Evolutionary conservation across 306 rosid genomes (phyloP), one percentile per base, ranked within the genome.

Genomic region (Heteromeles arbutifolia): DNA sequence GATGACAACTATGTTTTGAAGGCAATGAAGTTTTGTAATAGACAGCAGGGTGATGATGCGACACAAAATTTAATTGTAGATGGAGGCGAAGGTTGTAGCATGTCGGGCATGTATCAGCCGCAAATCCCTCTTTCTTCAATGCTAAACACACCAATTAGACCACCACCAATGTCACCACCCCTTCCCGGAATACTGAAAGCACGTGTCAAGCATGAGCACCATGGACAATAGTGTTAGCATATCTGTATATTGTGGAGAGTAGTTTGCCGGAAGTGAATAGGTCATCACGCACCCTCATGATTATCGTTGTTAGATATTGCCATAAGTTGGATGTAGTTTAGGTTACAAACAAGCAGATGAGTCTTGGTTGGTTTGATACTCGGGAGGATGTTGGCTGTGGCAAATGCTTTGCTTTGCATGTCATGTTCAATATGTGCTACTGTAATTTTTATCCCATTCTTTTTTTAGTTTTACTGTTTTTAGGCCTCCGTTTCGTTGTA

Each of bases 151-250:
- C 82, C 92, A 0, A 72, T 84, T 67, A 85, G 93, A 88, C 85
- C 84, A 88, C 85, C 84, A 80, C 97, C 98, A 52, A 80, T 90
- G 74, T 95, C 97, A 17, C 96, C 96, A 9, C 97, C 98, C 69
- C 88, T 92, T 52, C 98, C 98, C 0, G 98, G 98, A 78, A 95
- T 95, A 80, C 83, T 95, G 73, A 95, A 95, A 84, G 95, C 96
- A 43, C 94, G 98, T 4, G 88, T 89, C 69, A 95, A 95, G 87
- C 94, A 95, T 67, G 98, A 95, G 84, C 94, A 90, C 84, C 79
- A 63, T 78, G 76, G 77, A 63, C 71, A 62, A 65, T 31, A 31
- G 65, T 79, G 78, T 78, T 52, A 77, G 87, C 74, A 67, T 44
- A 44, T 85, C 65, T 91, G 91, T 93, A 89, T 82, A 88, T 85